phyloP scores from a whole-genome alignment of 192 early-diverging fungal species.

The Diversispora eburnea region DNA sequence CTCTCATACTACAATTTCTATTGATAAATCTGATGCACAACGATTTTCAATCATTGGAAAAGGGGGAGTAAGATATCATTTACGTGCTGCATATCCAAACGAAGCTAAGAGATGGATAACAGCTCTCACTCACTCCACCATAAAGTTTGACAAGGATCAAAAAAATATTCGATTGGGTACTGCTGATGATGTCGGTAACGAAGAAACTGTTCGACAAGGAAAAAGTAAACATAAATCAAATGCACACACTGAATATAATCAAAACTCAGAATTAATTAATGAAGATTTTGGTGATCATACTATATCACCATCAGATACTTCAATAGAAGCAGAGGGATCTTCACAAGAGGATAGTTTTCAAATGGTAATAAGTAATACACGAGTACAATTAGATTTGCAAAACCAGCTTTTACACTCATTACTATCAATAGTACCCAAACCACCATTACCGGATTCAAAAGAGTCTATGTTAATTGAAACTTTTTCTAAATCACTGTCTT shows the following conservation, averaged over 20 bases:
- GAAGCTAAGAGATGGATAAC: conserved; percentile 83
- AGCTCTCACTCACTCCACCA: conserved; percentile 72
- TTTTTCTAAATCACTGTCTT: conserved; percentile 11
- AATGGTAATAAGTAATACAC: conserved; percentile 47
- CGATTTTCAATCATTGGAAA: conserved; percentile 79
- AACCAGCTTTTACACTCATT: conserved; percentile 53
- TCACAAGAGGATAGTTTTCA: conserved; percentile 47
- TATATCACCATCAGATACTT: conserved; percentile 22
- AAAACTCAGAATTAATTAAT: neutral
- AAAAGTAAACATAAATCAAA: conserved; percentile 8
- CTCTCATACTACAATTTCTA: conserved; percentile 58
- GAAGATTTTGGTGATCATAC: conserved; percentile 5
- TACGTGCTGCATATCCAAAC: conserved; percentile 61
- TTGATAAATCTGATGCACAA: conserved; percentile 60
- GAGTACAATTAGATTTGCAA: conserved; percentile 59
- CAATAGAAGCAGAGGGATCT: conserved; percentile 25
- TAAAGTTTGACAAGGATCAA: conserved; percentile 52
- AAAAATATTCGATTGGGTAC: neutral
- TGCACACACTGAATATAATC: neutral
- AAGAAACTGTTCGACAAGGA: neutral
- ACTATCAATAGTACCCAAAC: conserved; percentile 14
- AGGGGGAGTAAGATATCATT: conserved; percentile 67
- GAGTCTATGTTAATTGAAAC: conserved; percentile 8
- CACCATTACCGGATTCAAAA: neutral
- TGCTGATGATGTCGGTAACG: conserved; percentile 5